Percentiles rank a stretch among this genome's conserved stretches.
Conservation (phyloP, 768 basidiomycete genomes). For the Boletus rubescentipes region DNA sequence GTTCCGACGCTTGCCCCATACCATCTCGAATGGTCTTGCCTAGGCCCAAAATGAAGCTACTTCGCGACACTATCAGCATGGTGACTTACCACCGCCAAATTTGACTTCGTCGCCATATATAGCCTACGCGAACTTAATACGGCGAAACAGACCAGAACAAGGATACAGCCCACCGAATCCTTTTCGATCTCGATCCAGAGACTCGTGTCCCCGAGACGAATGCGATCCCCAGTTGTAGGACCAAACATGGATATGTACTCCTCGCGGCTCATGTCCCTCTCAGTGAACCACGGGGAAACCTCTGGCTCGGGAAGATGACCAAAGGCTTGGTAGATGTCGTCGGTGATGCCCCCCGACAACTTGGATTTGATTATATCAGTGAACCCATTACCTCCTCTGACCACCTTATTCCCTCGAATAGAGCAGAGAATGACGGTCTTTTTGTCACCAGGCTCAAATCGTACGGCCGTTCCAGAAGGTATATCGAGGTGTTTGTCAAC, state of each 20-base stretch:
- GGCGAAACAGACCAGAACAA: neutral
- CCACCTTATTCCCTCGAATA: conserved; percentile 68
- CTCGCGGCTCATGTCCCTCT: conserved; percentile 62
- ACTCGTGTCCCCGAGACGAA: conserved; percentile 84
- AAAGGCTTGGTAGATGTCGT: conserved; percentile 50
- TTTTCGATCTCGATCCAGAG: conserved; percentile 93
- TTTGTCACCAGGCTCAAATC: conserved; percentile 91
- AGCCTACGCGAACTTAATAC: conserved; percentile 46
- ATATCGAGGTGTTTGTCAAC: conserved; percentile 91
- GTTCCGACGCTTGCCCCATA: conserved; percentile 87
- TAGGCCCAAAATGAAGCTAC: conserved; percentile 26
- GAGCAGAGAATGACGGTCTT: conserved; percentile 82
- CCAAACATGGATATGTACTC: conserved; percentile 94
- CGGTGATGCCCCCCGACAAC: conserved; percentile 37
- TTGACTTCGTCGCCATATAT: conserved; percentile 96
- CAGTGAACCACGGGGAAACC: conserved; percentile 47
- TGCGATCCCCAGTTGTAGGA: conserved; percentile 86
- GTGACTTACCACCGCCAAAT: conserved; percentile 81
- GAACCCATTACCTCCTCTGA: conserved; percentile 81
- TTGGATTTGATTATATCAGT: conserved; percentile 43
- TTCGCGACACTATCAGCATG: neutral
- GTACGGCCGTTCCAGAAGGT: conserved; percentile 89
- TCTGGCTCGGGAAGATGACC: conserved; percentile 67
- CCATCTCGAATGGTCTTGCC: conserved; percentile 95
- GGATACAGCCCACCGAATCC: conserved; percentile 56